phyloP scores from a whole-genome alignment of 2,329 filamentous ascomycete species.

The Colletotrichum sp. region DNA sequence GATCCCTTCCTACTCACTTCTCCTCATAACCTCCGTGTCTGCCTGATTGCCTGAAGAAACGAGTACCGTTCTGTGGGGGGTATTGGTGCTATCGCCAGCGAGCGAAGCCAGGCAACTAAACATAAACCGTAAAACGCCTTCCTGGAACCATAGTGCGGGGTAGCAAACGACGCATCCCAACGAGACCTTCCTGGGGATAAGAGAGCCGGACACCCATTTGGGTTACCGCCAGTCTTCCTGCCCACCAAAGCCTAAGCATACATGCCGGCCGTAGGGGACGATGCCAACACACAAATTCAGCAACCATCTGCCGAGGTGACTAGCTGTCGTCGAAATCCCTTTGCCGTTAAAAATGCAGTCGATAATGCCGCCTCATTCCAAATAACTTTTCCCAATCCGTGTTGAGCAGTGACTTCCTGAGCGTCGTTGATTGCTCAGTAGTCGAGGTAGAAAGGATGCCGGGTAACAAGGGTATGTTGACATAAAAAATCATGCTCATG shows the following conservation, averaged over 20 bases:
- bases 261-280: constrained; percentile 7
- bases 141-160: constrained; percentile 26
- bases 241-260: constrained; percentile 28
- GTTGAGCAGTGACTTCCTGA: constrained; percentile 20
- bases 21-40: constrained; percentile 18
- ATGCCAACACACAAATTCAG: neutral
- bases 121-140: constrained; percentile 45
- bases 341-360: constrained; percentile 21
- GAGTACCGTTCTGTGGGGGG: constrained; percentile 39
- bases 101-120: constrained; percentile 40
- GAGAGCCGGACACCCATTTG: constrained; percentile 33
- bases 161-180: constrained; percentile 21
- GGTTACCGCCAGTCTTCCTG: constrained; percentile 46
- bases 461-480: constrained; percentile 24
- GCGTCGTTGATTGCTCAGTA: constrained; percentile 13
- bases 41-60: constrained; percentile 35
- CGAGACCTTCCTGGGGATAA: constrained; percentile 8
- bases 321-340: constrained; percentile 18
- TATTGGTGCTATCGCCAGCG: constrained; percentile 35
- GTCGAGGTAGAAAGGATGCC: constrained; percentile 19
- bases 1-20: constrained; percentile 8
- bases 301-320: neutral
- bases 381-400: constrained; percentile 24
- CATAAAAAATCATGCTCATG: constrained; percentile 24
- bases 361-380: constrained; percentile 22